A percentile compares a stretch with the other conserved stretches of the same genome.
Conservation (phyloP, 768 basidiomycete genomes). For the Daedaleopsis sinensis region DNA sequence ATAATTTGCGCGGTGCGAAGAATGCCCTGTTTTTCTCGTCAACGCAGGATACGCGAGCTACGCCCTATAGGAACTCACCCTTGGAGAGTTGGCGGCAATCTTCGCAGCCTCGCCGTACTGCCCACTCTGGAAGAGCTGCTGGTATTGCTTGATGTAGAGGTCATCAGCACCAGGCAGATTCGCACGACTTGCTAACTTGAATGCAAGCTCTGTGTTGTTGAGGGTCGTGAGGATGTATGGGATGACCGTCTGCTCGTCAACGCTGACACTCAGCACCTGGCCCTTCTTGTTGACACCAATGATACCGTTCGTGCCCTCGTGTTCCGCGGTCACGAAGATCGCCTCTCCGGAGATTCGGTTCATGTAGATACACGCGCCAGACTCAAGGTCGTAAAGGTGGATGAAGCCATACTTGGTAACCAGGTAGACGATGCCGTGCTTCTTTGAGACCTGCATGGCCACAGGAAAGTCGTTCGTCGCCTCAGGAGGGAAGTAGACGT, state of each 20-base stretch:
- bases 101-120: conserved; percentile 96
- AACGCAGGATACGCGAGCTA: neutral
- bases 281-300: conserved; percentile 99
- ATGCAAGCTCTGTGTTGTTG: conserved; percentile 97
- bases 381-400: conserved; percentile 97
- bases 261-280: conserved; percentile 94
- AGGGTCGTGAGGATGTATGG: conserved; percentile 93
- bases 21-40: conserved; percentile 65
- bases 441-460: conserved; percentile 97
- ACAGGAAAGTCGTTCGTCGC: conserved; percentile 99
- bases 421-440: conserved; percentile 95
- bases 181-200: conserved; percentile 95
- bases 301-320: conserved; percentile 92
- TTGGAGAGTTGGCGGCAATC: conserved; percentile 95
- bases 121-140: conserved; percentile 84
- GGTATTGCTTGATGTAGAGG: conserved; percentile 92
- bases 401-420: conserved; percentile 99
- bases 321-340: conserved; percentile 97
- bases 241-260: conserved; percentile 95
- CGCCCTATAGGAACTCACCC: conserved; percentile 45
- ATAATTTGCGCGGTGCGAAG: conserved; percentile 94
- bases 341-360: conserved; percentile 99
- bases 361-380: conserved; percentile 98
- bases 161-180: conserved; percentile 98
- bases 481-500: conserved; percentile 99